Evolutionary conservation across 768 basidiomycete genomes (phyloP), one percentile per base, ranked within the genome.

Genomic region (Sarcodon aspratus): DNA sequence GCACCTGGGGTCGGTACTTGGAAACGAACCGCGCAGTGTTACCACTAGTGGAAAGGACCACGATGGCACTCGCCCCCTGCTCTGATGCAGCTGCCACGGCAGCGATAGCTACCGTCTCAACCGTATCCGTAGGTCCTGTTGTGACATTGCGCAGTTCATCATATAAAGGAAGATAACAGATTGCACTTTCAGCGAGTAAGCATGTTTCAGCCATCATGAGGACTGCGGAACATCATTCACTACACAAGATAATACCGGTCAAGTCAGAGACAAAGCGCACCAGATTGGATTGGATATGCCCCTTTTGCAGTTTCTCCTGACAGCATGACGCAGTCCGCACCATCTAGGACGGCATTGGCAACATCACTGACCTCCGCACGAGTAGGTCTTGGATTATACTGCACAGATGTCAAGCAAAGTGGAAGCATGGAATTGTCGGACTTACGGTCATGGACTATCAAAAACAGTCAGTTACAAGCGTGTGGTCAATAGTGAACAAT

Each of bases 131-230:
- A 36, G 96, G 96, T 47, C 88, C 82, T 50, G 79, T 73, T 52
- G 91, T 86, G 55, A 85, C 74, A 36, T 74, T 66, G 51, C 81
- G 80, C 54, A 98, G 71, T 57, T 95, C 91, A 60, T 96, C 89
- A 62, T 89, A 97, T 46, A 97, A 71, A 50, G 93, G 88, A 37
- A 90, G 89, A 63, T 97, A 94, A 73, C 89, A 93, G 66, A 95
- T 90, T 33, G 95, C 85, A 44, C 85, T 78, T 69, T 99, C 96
- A 50, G 96, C 95, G 54, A 99, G 84, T 60, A 92, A 76, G 65
- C 95, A 97, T 3, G 94, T 98, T 74, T 99, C 96, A 47, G 95
- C 96, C 96, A 99, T 99, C 95, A 98, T 95, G 58, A 92, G 77
- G 55, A 99, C 94, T 90, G 55, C 21, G 17, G 13, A 5, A 27